Evolutionary conservation across 805 yeast species (phyloP), one percentile per base, ranked within the genome.

Genomic region (Candida golubevii): DNA sequence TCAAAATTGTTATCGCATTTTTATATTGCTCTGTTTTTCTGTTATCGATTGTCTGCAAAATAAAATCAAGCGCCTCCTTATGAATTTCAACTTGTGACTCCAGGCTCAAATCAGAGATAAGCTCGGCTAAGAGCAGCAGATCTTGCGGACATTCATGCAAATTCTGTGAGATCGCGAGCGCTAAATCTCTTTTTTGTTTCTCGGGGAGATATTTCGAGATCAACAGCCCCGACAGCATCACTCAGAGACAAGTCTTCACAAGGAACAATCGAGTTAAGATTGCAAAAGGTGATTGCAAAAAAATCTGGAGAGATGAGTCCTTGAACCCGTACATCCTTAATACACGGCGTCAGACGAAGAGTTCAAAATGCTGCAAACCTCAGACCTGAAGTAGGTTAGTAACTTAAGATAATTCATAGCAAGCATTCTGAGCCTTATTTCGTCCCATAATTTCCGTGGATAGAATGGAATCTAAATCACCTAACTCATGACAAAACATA

Each of bases 51-150:
- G 47, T 41, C 4, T 33, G 9, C 12, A 41, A 26, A 9, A 39
- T 31, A 28, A 45, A 49, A 8, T 36, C 33, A 33, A 41, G 36
- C 15, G 49, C 29, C 8, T 39, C 28, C 11, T 51, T 47, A 14
- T 50, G 37, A 14, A 51, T 35, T 28, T 27, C 15, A 4, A 43
- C 41, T 12, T 42, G 27, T 12, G 35, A 15, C 13, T 30, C 31
- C 7, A 34, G 26, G 30, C 41, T 44, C 34, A 52, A 32, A 7
- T 46, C 46, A 14, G 48, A 38, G 18, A 53, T 39, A 26, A 53
- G 47, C 39, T 46, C 47, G 9, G 41, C 42, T 37, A 53, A 43
- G 4, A 53, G 38, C 15, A 40, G 42, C 45, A 48, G 42, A 30
- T 49, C 49, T 26, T 43, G 47, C 4, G 45, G 42, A 15, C 27